Conservation (phyloP, 1,284 basidiomycete species). For the Albatrellus sp. region DNA sequence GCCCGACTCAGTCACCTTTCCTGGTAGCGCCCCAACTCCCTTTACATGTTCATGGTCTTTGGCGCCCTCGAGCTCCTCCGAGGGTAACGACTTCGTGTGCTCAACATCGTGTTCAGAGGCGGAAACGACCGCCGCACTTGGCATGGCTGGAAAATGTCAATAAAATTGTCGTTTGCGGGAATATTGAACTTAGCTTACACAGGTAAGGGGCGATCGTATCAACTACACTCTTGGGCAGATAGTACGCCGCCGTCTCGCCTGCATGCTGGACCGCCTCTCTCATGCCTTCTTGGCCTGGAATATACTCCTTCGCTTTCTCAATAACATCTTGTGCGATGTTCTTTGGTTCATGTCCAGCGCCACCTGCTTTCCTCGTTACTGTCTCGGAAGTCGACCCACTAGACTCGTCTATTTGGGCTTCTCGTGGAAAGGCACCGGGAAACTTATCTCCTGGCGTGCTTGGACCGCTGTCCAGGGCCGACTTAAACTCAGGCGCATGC, state of each 20-base stretch:
- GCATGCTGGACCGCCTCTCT: constrained; percentile 12
- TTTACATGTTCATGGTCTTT: constrained; percentile 16
- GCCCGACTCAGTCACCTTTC: constrained; percentile 20
- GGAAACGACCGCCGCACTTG: background rate
- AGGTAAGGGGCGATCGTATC: constrained; percentile 18
- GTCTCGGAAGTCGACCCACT: too few species aligned
- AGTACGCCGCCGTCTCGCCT: constrained; percentile 15
- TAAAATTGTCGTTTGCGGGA: background rate
- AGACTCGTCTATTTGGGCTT: too few species aligned
- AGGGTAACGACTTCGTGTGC: constrained; percentile 14
- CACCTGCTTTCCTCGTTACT: background rate
- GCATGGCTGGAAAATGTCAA: background rate
- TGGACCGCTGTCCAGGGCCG: too few species aligned
- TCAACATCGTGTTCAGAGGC: constrained; percentile 3
- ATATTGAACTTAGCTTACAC: constrained; percentile 12
- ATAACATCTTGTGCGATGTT: background rate
- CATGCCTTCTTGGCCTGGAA: constrained; percentile 5
- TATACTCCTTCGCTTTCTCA: too few species aligned
- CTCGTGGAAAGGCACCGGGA: too few species aligned
- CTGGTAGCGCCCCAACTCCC: constrained; percentile 29
- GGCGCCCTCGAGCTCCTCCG: constrained; percentile 17
- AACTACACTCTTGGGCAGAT: constrained; percentile 15
- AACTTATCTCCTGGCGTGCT: too few species aligned
- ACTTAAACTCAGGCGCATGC: too few species aligned
- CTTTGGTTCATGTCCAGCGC: background rate